Base-by-base conservation (phyloP, 2,329 filamentous ascomycete genomes). In the Botrytis fragariae region DNA sequence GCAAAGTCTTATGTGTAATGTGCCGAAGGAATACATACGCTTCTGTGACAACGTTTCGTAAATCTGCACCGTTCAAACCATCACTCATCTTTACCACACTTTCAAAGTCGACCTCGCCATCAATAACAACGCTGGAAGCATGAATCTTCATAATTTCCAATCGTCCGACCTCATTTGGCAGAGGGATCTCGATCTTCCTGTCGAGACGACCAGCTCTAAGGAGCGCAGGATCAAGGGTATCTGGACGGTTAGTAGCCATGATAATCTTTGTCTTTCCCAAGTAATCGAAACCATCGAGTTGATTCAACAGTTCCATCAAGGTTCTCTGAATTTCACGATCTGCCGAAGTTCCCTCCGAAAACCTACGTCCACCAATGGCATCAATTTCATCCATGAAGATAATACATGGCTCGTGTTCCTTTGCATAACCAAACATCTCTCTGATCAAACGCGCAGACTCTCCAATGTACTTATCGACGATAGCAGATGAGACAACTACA, bases 351-450 rank as follows among this genome's bases (percentile, higher is more conserved):
- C 97, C 96, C 83, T 99, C 96, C 0, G 94, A 97, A 84, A 99
- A 99, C 80, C 96, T 90, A 79, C 97, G 90, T 76, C 97, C 97
- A 82, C 96, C 96, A 81, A 99, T 99, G 81, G 96, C 96, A 81
- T 99, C 96, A 81, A 99, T 99, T 85, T 99, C 96, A 87, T 99
- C 97, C 96, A 99, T 99, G 89, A 99, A 99, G 85, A 99, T 99
- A 83, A 99, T 99, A 83, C 96, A 99, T 57, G 96, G 96, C 84
- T 99, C 96, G 83, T 99, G 96, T 83, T 99, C 97, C 85, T 98
- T 98, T 80, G 97, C 96, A 81, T 99, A 99, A 74, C 96, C 97
- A 81, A 99, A 99, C 97, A 99, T 99, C 84, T 99, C 96, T 83
- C 96, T 91, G 81, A 99, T 99, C 77, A 99, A 87, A 77, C 97